phyloP scores from a whole-genome alignment of 129 eudicot species.

The Kitagawia praeruptora region DNA sequence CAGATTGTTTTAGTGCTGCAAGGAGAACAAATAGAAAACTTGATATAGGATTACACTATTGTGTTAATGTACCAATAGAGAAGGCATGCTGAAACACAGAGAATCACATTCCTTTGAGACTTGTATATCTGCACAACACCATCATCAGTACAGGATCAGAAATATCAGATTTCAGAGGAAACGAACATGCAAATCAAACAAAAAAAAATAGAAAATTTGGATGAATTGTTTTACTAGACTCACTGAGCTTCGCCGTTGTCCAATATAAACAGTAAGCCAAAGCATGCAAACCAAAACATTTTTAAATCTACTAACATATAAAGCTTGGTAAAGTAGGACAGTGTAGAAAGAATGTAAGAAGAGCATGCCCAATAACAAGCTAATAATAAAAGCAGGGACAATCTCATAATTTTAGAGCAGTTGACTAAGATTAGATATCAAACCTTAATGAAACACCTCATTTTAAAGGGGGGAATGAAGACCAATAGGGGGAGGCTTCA shows the following conservation, averaged over 20 bases:
- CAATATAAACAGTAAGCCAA: background rate
- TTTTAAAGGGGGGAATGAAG: background rate
- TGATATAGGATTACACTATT: background rate
- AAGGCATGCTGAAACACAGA: constrained; percentile 23
- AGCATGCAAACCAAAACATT: background rate
- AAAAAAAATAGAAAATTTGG: background rate
- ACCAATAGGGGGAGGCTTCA: background rate
- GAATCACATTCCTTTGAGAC: constrained; percentile 23
- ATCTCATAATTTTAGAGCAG: background rate
- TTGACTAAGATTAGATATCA: background rate
- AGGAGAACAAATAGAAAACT: background rate
- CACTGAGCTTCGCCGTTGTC: background rate
- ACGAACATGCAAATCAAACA: background rate
- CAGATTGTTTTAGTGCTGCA: background rate
- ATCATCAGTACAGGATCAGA: background rate
- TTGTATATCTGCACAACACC: constrained; percentile 21
- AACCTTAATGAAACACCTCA: background rate
- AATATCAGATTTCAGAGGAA: background rate
- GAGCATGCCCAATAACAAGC: background rate
- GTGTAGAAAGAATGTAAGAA: background rate
- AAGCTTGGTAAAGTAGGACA: background rate
- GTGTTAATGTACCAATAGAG: constrained; percentile 14
- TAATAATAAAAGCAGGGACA: too few species aligned
- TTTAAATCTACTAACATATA: background rate
- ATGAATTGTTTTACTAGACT: background rate